Evolutionary conservation across 139 green algal genomes (phyloP), one percentile per base, ranked within the genome.

Genomic region (Deuterostichococcus epilithicus): DNA sequence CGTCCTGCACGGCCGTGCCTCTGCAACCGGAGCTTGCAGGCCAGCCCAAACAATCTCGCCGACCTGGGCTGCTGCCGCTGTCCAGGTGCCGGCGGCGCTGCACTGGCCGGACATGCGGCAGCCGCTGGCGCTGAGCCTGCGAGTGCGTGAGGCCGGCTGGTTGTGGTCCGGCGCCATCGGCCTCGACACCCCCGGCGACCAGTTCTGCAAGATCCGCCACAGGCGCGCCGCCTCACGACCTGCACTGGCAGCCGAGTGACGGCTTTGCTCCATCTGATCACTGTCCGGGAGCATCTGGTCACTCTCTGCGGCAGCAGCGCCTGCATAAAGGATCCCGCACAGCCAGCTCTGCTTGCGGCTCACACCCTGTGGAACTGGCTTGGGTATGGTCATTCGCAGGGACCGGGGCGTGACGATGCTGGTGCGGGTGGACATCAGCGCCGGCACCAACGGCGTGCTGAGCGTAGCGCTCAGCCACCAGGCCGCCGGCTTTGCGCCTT

Each of bases 131-230:
- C 79, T 97, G 60, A 89, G 87, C 77, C 70, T 96, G 37, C 80
- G 91, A 28, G 76, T 93, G 39, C 86, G 87, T 70, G 90, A 94
- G 70, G 87, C 92, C 0, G 92, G 91, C 18, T 97, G 92, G 92
- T 81, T 88, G 37, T 97, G 92, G 92, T 92, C 86, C 3, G 89
- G 92, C 23, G 91, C 82, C 23, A 83, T 94, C 28, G 70, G 74
- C n/a, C 63, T 97, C 5, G 87, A 94, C 45, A 68, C 72, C 0
- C 87, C 90, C 0, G 90, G 90, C 0, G 90, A 94, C 76, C 71
- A 87, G 30, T 92, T 94, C 42, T 73, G 93, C 72, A 92, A 91
- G 72, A 86, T 88, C 42, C 52, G 63, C 1, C 68, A 77, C 74
- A 80, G 78, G 82, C 79, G 42, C 34, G 65, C 3, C 26, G 68